These are phyloP conservation scores for Pichia manshurica DNA, from an alignment of 805 yeast species.

Conservation along the genomic window DNA sequence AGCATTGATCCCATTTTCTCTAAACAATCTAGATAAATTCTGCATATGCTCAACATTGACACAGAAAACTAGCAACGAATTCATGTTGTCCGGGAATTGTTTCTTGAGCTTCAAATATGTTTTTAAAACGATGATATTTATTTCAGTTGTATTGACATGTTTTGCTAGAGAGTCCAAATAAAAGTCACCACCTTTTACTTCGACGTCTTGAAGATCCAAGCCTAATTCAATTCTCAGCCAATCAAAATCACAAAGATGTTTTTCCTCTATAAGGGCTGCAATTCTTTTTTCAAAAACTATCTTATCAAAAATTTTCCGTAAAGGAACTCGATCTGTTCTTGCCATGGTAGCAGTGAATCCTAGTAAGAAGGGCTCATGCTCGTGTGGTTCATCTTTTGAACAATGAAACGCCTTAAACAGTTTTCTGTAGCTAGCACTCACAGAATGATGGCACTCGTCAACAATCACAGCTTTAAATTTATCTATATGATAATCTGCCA, in stretches of 20 bases:
- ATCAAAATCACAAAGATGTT: conserved; percentile 64
- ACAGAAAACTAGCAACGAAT: conserved; percentile 71
- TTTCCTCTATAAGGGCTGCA: conserved; percentile 57
- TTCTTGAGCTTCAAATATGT: conserved; percentile 44
- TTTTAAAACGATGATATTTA: conserved; percentile 50
- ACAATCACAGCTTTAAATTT: conserved; percentile 70
- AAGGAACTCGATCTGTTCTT: conserved; percentile 61
- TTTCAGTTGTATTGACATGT: conserved; percentile 47
- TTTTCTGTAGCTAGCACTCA: conserved; percentile 57
- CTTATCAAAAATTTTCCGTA: conserved; percentile 60
- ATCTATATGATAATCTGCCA: conserved; percentile 47
- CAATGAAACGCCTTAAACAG: conserved; percentile 42
- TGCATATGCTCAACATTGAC: conserved; percentile 66
- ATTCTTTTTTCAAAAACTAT: conserved; percentile 67
- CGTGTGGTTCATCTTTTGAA: conserved; percentile 28
- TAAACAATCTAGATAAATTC: conserved; percentile 47
- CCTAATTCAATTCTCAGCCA: conserved; percentile 52
- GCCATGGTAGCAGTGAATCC: conserved; percentile 89
- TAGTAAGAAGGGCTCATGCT: conserved; percentile 51
- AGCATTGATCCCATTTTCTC: conserved; percentile 57
- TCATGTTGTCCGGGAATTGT: conserved; percentile 32
- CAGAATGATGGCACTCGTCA: conserved; percentile 93
- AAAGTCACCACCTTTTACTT: conserved; percentile 40
- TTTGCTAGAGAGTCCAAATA: conserved; percentile 43
- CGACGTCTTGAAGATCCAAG: conserved; percentile 25